Base-by-base conservation (phyloP, 1,284 basidiomycete genomes). In the Cutaneotrichosporon cavernicola region DNA sequence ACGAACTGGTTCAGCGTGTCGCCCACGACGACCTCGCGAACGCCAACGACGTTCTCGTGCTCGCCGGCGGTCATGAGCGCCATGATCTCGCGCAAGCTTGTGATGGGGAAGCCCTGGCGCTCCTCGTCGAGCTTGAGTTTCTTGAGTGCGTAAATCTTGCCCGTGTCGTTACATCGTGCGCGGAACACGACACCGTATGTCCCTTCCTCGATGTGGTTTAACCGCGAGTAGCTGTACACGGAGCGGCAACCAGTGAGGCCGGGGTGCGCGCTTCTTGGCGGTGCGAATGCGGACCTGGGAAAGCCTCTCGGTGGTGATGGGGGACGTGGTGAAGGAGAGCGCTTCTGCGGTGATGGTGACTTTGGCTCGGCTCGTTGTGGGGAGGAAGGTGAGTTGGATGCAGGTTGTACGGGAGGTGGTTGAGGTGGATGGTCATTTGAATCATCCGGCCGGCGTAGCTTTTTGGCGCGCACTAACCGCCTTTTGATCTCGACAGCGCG, bases 191-290 rank as follows among this genome's bases (percentile, higher is more conserved):
- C 88, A 18, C 97, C 97, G 75, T 99, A 99, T 0, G 95, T 95
- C 1, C 97, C 97, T 82, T 99, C 97, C 81, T 99, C 97, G 73
- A 99, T 99, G 73, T 97, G 92, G 79, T 99, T 99, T 46, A 99
- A 84, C 14, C 91, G 84, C 73, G 97, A 93, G 79, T 96, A 97
- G 74, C 85, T 88, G 81, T 93, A 95, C 5, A 97, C 94, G 4
- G 92, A 94, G 22, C 94, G 88, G 46, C 94, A 95, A 0, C 91
- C 87, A 38, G 85, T 77, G 43, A 96, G 85, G 0, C 87, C 83
- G 26, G 91, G 92, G 76, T 96, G 90, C 4, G 82, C 80, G 2
- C 85, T 88, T 63, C 92, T 84, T 43, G 85, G 86, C 1, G 92
- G 92, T 0, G 90, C 91, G 50, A 77, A 77, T 34, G 67, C 63